These are phyloP conservation scores for Venturia effusa DNA, from an alignment of 2,329 filamentous ascomycete species.

Conservation along the genomic window DNA sequence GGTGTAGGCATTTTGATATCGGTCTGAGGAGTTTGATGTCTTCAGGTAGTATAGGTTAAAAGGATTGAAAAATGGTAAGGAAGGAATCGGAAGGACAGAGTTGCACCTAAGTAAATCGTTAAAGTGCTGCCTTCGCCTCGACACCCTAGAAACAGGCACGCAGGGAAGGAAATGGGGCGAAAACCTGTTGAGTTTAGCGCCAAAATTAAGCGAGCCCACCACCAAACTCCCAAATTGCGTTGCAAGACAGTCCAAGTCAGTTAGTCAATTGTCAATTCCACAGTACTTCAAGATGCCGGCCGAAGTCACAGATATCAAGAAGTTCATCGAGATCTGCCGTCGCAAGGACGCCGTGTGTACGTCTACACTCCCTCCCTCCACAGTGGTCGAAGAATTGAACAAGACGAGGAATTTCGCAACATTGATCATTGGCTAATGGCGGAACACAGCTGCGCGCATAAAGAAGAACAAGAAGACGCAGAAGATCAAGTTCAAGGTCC, in stretches of 20 bases:
- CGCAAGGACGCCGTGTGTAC: constrained; percentile 98
- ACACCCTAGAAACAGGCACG: too few species aligned
- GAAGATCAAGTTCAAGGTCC: constrained; percentile 99
- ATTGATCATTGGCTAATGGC: constrained; percentile 1
- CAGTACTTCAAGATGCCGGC: constrained; percentile 76
- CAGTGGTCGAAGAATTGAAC: not conserved
- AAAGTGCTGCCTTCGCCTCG: not conserved
- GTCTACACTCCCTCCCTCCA: constrained; percentile 31
- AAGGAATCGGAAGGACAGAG: not conserved
- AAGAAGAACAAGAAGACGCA: constrained; percentile 85
- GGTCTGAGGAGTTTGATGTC: not conserved
- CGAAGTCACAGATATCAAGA: constrained; percentile 96
- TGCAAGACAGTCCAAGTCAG: too few species aligned
- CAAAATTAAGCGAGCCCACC: constrained; percentile 1
- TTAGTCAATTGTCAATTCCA: constrained; percentile 13
- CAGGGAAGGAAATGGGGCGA: too few species aligned
- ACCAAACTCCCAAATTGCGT: not conserved
- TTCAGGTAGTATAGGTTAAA: not conserved
- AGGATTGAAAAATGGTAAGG: not conserved
- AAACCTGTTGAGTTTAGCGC: not conserved
- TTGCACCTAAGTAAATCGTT: not conserved
- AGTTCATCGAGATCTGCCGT: constrained; percentile 99
- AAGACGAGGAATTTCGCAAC: not conserved
- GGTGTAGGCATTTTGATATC: constrained; percentile 34
- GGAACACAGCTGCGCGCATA: constrained; percentile 37